A percentile compares a stretch with the other conserved stretches of the same genome.
phyloP scores from a whole-genome alignment of 1,139 yeast species.

The Taphrina wiesneri region DNA sequence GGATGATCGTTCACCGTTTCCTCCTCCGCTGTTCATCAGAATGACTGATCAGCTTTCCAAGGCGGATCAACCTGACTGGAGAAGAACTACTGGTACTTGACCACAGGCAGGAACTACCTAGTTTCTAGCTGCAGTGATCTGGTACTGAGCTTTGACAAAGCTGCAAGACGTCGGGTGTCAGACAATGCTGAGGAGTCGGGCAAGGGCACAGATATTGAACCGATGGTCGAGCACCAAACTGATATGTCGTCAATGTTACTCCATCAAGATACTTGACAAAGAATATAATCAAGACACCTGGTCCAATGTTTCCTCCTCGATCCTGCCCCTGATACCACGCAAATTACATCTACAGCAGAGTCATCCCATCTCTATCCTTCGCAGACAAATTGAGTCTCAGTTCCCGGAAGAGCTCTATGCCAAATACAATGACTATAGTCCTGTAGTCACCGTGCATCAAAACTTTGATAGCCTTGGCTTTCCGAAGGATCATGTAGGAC shows the following conservation, averaged over 20 bases:
- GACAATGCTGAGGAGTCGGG: not conserved
- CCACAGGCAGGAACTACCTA: too few relatives aligned
- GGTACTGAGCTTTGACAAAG: too few relatives aligned
- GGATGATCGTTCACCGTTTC: not conserved
- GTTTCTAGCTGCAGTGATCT: too few relatives aligned
- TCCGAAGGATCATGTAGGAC: conserved; percentile 89
- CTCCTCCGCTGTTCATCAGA: not conserved
- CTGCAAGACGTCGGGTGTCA: too few relatives aligned
- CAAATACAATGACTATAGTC: conserved; percentile 75
- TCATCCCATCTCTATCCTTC: conserved; percentile 88
- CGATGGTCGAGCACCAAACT: not conserved
- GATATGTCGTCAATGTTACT: not conserved
- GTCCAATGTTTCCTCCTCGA: conserved; percentile 83
- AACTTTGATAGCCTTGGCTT: conserved; percentile 92
- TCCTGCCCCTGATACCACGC: conserved; percentile 67
- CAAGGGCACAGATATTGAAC: not conserved
- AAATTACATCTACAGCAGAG: conserved; percentile 68
- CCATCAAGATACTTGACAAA: conserved; percentile 52
- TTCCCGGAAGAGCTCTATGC: conserved; percentile 58
- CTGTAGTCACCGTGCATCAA: conserved; percentile 76
- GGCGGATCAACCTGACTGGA: too few relatives aligned
- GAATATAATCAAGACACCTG: conserved; percentile 66
- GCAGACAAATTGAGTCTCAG: conserved; percentile 68
- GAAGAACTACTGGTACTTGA: too few relatives aligned
- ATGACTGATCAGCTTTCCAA: not conserved